Evolutionary conservation across 202 grass and related monocot genomes (phyloP).

Genomic region (Schoenoplectus triqueter): DNA sequence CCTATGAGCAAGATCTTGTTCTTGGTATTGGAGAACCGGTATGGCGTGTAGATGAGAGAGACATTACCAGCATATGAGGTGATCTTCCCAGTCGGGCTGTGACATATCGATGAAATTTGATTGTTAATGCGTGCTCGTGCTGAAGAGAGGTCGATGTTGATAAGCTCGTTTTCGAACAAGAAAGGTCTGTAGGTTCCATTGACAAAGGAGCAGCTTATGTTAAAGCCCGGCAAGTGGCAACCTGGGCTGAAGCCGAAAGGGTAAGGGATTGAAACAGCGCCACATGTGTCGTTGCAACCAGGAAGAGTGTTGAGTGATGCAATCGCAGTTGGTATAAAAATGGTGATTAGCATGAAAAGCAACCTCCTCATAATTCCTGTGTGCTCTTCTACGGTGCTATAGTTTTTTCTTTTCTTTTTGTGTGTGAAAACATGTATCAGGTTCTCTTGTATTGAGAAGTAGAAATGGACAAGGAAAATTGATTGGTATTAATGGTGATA

Average conservation of each 20-base stretch:
- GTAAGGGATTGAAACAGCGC: not conserved
- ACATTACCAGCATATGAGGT: not conserved
- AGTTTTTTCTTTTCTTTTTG: not conserved
- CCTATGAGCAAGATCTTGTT: conserved; percentile 46
- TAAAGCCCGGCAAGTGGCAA: conserved; percentile 29
- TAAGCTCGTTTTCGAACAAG: not conserved
- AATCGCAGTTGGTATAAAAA: not conserved
- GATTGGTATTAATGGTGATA: not conserved
- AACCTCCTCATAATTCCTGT: not conserved
- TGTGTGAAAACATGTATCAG: not conserved
- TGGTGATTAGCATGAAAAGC: not conserved
- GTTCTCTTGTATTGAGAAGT: not conserved
- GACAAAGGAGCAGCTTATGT: conserved; percentile 29
- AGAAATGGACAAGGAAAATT: not conserved
- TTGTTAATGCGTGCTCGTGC: conserved; percentile 32
- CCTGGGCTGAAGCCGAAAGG: conserved; percentile 27
- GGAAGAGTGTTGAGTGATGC: conserved; percentile 18
- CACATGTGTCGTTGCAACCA: conserved; percentile 9
- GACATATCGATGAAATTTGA: conserved; percentile 33
- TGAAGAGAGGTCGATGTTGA: conserved; percentile 26
- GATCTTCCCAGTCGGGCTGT: conserved; percentile 6
- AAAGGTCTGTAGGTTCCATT: conserved; percentile 35
- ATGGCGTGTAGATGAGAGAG: not conserved
- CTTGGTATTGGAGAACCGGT: conserved; percentile 36
- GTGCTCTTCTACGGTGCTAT: not conserved